Conservation (phyloP, 2,329 filamentous ascomycete species). For the Diaporthe citriasiana region DNA sequence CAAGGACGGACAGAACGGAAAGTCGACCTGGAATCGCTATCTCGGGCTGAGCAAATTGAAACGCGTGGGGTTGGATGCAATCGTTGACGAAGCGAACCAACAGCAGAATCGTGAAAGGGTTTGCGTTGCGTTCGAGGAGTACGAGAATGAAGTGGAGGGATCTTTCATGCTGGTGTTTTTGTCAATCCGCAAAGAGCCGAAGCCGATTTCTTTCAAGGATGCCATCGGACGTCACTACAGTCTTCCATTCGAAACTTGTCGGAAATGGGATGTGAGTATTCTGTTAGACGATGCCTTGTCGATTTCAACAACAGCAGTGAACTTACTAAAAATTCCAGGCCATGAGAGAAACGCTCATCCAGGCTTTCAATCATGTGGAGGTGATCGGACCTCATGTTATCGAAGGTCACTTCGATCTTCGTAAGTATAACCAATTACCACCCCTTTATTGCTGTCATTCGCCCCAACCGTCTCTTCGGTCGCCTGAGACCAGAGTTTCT, state of each 20-base stretch:
- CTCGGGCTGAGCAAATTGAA: background rate
- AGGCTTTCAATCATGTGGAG: constrained; percentile 1
- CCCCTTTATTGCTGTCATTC: background rate
- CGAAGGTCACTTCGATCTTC: constrained; percentile 32
- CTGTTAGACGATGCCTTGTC: too few species aligned
- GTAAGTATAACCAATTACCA: background rate
- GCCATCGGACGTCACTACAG: constrained; percentile 22
- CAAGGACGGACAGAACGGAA: constrained; percentile 4
- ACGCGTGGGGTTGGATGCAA: background rate
- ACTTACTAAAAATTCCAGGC: constrained; percentile 1
- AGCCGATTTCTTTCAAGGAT: constrained; percentile 32
- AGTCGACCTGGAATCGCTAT: constrained; percentile 27
- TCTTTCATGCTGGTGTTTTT: constrained; percentile 34
- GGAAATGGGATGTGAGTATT: constrained; percentile 27
- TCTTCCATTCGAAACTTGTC: constrained; percentile 30
- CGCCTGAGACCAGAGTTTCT: background rate
- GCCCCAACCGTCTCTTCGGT: background rate
- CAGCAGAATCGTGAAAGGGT: constrained; percentile 33
- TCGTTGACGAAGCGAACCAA: constrained; percentile 32
- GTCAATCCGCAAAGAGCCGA: constrained; percentile 32
- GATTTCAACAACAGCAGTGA: background rate
- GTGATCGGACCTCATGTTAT: constrained; percentile 11
- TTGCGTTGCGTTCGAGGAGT: constrained; percentile 29
- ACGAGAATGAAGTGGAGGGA: background rate
- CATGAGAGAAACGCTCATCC: background rate